phyloP scores from a whole-genome alignment of 331 rosid species.

The Prunus yedoensis region DNA sequence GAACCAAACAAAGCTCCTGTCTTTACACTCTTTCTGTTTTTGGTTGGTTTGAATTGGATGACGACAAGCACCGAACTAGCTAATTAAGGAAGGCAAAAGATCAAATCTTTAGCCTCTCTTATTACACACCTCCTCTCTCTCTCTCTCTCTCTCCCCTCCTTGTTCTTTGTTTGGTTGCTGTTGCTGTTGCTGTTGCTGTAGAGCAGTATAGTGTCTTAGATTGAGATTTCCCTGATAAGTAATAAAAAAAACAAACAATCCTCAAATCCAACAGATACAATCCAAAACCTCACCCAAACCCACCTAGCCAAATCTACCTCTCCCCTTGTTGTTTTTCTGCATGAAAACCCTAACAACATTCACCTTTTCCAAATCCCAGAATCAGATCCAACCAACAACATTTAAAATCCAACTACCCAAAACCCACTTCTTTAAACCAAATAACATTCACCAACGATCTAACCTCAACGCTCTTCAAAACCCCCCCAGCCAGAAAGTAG shows the following conservation, averaged over 20 bases:
- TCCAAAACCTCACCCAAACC: conserved; percentile 25
- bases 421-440: conserved; percentile 25
- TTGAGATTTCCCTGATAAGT: conserved; percentile 24
- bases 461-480: not conserved
- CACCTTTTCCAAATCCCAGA: not conserved
- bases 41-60: conserved; percentile 11
- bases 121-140: not conserved
- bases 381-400: conserved; percentile 39
- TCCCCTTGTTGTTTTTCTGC: conserved; percentile 26
- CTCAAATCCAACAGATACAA: conserved; percentile 27
- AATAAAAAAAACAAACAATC: not conserved
- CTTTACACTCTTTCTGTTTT: conserved; percentile 10
- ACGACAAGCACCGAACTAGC: conserved; percentile 15
- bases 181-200: not conserved
- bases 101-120: not conserved
- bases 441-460: not conserved
- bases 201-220: not conserved
- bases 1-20: not conserved
- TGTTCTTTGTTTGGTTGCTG: conserved; percentile 1
- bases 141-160: too few relatives aligned
- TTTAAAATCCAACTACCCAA: conserved; percentile 4
- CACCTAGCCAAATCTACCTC: not conserved
- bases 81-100: conserved; percentile 11
- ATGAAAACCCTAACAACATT: conserved; percentile 51
- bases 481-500: not conserved